A percentile compares a stretch with the other conserved stretches of the same genome.
These are phyloP conservation scores for Macrophomina pseudophaseolina DNA, from an alignment of 2,329 filamentous ascomycete species.

Conservation along the genomic window DNA sequence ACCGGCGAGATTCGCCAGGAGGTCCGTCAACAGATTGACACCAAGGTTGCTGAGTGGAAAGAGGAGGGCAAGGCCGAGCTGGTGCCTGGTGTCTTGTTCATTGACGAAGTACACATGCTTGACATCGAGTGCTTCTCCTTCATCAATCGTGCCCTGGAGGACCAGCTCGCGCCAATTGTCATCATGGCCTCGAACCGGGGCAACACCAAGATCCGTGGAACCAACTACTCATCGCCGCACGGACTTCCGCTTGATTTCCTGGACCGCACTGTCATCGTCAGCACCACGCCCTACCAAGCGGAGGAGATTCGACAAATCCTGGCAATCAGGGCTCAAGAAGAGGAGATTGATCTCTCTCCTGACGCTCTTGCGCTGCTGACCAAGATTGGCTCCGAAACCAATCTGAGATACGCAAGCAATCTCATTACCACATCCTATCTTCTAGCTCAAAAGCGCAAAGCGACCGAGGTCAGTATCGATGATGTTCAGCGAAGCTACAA, in stretches of 20 bases:
- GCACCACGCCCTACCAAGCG: conserved; percentile 79
- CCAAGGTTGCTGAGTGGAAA: conserved; percentile 98
- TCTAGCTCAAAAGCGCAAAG: conserved; percentile 81
- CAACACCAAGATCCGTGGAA: conserved; percentile 88
- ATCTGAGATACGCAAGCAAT: conserved; percentile 94
- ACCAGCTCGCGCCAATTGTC: conserved; percentile 92
- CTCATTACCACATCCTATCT: conserved; percentile 94
- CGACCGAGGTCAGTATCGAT: conserved; percentile 80
- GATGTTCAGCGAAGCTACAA: conserved; percentile 94
- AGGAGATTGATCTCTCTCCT: conserved; percentile 88
- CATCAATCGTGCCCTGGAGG: conserved; percentile 95
- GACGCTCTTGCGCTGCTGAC: conserved; percentile 92
- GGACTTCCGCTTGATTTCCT: conserved; percentile 94
- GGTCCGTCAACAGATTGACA: conserved; percentile 98
- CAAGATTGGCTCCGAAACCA: conserved; percentile 92
- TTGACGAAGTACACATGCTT: conserved; percentile 99
- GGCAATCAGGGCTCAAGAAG: conserved; percentile 89
- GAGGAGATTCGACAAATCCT: conserved; percentile 94
- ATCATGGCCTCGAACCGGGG: conserved; percentile 99
- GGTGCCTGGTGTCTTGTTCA: conserved; percentile 94
- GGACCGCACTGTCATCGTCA: conserved; percentile 94
- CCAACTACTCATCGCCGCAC: conserved; percentile 90
- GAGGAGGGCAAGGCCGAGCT: conserved; percentile 99
- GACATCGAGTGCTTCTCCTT: conserved; percentile 99
- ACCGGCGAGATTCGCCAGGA: conserved; percentile 97